Conservation (phyloP, 176 grass and related monocot genomes). For the Zoysia pacifica region DNA sequence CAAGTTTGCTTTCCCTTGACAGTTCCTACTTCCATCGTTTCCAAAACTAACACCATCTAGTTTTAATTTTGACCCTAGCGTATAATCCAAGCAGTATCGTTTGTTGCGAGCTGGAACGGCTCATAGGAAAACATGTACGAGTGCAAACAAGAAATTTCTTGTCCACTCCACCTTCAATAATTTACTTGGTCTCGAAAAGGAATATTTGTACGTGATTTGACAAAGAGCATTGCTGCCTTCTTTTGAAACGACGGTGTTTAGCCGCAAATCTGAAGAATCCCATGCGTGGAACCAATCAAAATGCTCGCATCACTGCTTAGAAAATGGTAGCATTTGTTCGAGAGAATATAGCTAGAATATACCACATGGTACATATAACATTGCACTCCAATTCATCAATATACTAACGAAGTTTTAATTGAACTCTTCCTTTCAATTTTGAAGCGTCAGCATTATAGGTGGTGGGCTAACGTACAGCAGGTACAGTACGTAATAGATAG, state of each 20-base stretch:
- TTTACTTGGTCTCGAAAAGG: not conserved
- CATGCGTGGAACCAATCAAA: not conserved
- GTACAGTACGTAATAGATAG: not conserved
- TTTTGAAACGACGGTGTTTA: constrained; percentile 6
- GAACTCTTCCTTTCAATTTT: not conserved
- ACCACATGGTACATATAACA: not conserved
- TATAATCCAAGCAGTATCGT: constrained; percentile 19
- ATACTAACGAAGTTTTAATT: not conserved
- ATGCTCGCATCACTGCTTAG: not conserved
- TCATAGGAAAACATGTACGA: constrained; percentile 22
- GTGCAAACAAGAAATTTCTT: constrained; percentile 28
- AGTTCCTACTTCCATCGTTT: not conserved
- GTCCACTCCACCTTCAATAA: not conserved
- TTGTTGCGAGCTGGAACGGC: constrained; percentile 10
- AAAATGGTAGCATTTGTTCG: not conserved
- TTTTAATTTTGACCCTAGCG: not conserved
- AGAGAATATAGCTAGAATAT: not conserved
- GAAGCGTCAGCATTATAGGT: not conserved
- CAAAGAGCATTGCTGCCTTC: constrained; percentile 17
- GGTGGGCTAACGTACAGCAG: not conserved
- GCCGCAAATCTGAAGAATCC: constrained; percentile 1
- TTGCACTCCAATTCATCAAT: not conserved
- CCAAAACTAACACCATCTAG: not conserved
- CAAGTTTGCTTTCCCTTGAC: not conserved
- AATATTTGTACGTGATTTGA: not conserved